These are phyloP conservation scores for Blastomyces gilchristii DNA, from an alignment of 2,329 filamentous ascomycete genomes.

Conservation along the genomic window DNA sequence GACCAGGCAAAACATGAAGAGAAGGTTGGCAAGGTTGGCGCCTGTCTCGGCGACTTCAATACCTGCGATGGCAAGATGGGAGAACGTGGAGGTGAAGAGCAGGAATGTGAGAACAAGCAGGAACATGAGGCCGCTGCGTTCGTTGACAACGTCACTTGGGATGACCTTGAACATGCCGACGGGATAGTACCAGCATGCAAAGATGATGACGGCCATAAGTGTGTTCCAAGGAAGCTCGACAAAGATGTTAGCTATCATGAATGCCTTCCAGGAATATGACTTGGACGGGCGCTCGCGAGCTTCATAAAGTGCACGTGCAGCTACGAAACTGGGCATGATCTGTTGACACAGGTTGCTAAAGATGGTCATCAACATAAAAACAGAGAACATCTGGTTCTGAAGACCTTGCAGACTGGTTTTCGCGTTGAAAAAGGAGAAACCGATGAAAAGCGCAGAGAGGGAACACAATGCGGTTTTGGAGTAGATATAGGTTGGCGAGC, in stretches of 20 bases:
- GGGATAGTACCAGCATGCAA: constrained; percentile 57
- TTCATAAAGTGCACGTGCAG: constrained; percentile 49
- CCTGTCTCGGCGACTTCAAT: constrained; percentile 59
- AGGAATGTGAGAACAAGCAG: constrained; percentile 56
- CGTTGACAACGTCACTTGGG: constrained; percentile 29
- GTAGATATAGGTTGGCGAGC: constrained; percentile 80
- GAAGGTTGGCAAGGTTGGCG: constrained; percentile 49
- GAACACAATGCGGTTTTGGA: constrained; percentile 64
- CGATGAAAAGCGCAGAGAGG: constrained; percentile 62
- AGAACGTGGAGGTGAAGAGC: constrained; percentile 61
- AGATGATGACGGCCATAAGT: constrained; percentile 53
- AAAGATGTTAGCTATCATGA: constrained; percentile 59
- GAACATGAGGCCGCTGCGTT: constrained; percentile 55
- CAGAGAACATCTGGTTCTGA: constrained; percentile 81
- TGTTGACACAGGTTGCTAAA: constrained; percentile 52
- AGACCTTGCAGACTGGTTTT: constrained; percentile 66
- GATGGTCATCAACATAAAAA: constrained; percentile 75
- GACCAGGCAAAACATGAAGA: constrained; percentile 49
- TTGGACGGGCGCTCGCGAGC: constrained; percentile 54
- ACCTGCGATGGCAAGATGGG: constrained; percentile 61
- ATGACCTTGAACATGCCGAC: constrained; percentile 41
- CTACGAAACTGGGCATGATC: constrained; percentile 50
- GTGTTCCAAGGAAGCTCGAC: constrained; percentile 60
- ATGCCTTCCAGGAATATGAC: constrained; percentile 63
- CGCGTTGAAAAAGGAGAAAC: constrained; percentile 69